A percentile compares a stretch with the other conserved stretches of the same genome.
Conservation (phyloP, 23 red algal genomes). For the Chondrus crispus region DNA sequence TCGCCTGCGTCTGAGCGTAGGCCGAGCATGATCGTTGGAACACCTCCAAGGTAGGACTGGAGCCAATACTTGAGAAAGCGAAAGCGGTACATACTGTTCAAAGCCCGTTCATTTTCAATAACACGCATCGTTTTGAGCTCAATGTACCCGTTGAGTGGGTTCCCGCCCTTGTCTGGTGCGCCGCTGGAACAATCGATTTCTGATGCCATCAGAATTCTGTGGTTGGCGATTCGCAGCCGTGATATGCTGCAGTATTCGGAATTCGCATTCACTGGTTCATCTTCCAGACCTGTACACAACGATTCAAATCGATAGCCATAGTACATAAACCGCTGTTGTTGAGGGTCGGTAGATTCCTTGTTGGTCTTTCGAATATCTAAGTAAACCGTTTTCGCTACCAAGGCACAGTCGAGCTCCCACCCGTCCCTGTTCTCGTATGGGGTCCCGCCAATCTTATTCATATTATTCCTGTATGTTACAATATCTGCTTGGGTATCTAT, state of each 20-base stretch:
- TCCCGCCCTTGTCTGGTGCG: not conserved
- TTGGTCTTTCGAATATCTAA: conserved; percentile 59
- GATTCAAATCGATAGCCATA: conserved; percentile 84
- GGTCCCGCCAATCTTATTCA: conserved; percentile 83
- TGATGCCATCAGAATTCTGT: conserved; percentile 67
- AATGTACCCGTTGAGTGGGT: conserved; percentile 41
- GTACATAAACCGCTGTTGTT: conserved; percentile 42
- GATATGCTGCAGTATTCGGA: conserved; percentile 73
- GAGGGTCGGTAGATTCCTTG: not conserved
- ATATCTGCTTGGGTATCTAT: conserved; percentile 51
- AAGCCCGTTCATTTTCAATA: conserved; percentile 10
- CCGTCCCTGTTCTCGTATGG: conserved; percentile 60
- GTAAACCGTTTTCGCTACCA: conserved; percentile 56
- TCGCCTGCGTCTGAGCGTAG: conserved; percentile 51
- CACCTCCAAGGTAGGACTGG: conserved; percentile 77
- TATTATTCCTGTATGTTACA: conserved; percentile 85
- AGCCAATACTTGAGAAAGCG: conserved; percentile 78
- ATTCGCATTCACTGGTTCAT: conserved; percentile 79
- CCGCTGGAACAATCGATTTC: conserved; percentile 65
- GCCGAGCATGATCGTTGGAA: conserved; percentile 69
- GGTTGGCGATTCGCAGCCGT: conserved; percentile 55
- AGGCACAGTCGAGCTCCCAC: conserved; percentile 71
- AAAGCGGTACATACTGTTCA: conserved; percentile 41
- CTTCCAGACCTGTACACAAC: conserved; percentile 48
- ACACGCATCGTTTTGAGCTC: conserved; percentile 74